Percentiles rank a stretch among this genome's conserved stretches.
Evolutionary conservation across 1,139 yeast species (phyloP).

Genomic region (Candida neerlandica): DNA sequence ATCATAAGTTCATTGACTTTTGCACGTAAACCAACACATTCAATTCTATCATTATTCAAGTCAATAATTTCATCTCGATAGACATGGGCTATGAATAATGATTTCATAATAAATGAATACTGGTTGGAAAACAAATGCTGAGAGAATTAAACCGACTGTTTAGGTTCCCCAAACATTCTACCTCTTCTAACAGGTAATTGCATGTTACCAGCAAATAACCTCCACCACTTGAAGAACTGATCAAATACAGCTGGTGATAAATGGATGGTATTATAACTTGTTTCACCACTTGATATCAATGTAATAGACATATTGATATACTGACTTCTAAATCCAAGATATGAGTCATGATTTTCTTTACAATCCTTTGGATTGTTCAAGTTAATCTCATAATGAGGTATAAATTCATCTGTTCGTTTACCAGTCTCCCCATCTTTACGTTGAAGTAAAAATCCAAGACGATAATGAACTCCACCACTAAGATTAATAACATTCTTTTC

Average conservation of each 20-base stretch:
- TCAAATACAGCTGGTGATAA: constrained; percentile 41
- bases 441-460: constrained; percentile 62
- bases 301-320: constrained; percentile 50
- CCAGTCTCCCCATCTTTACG: constrained; percentile 39
- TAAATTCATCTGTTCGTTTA: constrained; percentile 53
- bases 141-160: constrained; percentile 41
- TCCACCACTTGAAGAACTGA: constrained; percentile 51
- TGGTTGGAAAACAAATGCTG: constrained; percentile 46
- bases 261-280: constrained; percentile 46
- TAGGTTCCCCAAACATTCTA: constrained; percentile 39
- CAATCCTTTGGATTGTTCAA: constrained; percentile 67
- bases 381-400: constrained; percentile 71
- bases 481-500: constrained; percentile 60
- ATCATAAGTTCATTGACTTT: constrained; percentile 43
- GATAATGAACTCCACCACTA: constrained; percentile 62
- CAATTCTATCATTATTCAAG: constrained; percentile 27
- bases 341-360: constrained; percentile 41
- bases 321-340: constrained; percentile 42
- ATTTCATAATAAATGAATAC: constrained; percentile 41
- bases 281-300: constrained; percentile 52
- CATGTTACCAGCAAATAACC: constrained; percentile 45
- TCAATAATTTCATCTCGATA: constrained; percentile 33
- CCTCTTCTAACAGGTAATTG: constrained; percentile 46
- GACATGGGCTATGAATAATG: constrained; percentile 44
- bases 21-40: constrained; percentile 45